These are phyloP conservation scores for Wallacemonas rigidus DNA, from an alignment of 208 protist species.

Conservation along the genomic window DNA sequence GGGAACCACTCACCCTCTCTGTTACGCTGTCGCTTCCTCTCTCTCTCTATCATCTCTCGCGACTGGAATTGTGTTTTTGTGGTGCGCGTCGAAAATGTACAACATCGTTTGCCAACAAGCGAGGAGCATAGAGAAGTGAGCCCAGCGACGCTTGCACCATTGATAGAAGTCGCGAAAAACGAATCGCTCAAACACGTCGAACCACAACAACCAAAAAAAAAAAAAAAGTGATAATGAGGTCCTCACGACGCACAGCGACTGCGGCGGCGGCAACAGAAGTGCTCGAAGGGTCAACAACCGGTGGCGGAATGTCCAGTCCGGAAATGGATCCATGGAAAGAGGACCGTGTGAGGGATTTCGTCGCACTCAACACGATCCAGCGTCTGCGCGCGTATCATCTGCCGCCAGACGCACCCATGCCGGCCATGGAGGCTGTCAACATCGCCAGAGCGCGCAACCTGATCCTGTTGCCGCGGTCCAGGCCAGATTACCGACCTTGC, in stretches of 20 bases:
- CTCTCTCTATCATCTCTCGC: too few species aligned
- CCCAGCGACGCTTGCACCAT: too few species aligned
- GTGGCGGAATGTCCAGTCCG: slow-evolving; percentile 12
- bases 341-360: slow-evolving; percentile 77
- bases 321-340: slow-evolving; percentile 88
- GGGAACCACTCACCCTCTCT: too few species aligned
- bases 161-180: too few species aligned
- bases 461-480: slow-evolving; percentile 54
- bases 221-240: slow-evolving; percentile 25
- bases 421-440: slow-evolving; percentile 59
- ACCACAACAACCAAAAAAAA: neutral
- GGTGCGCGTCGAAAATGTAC: too few species aligned
- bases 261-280: slow-evolving; percentile 9
- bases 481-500: slow-evolving; percentile 63
- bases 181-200: too few species aligned
- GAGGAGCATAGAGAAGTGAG: too few species aligned
- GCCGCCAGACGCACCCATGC: slow-evolving; percentile 35
- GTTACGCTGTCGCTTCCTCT: too few species aligned
- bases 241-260: slow-evolving; percentile 24
- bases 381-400: slow-evolving; percentile 78
- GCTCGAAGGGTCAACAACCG: neutral
- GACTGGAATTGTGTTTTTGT: too few species aligned
- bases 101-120: too few species aligned
- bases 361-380: slow-evolving; percentile 85
- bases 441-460: slow-evolving; percentile 59